Conservation (phyloP, 805 yeast genomes). For the Candida saitoana region DNA sequence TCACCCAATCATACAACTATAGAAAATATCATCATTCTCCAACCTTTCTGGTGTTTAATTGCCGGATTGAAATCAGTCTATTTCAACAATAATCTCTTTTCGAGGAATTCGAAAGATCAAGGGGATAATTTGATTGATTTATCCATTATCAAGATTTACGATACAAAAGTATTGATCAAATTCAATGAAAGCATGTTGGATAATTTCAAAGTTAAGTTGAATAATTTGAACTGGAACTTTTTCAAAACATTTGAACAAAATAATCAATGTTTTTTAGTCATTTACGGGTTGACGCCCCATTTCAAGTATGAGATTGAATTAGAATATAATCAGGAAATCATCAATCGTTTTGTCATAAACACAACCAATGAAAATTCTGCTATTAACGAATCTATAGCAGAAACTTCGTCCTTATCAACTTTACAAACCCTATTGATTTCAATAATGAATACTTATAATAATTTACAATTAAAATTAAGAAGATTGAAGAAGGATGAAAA, state of each 20-base stretch:
- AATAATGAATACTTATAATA: constrained; percentile 23
- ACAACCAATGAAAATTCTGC: constrained; percentile 22
- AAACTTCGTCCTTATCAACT: constrained; percentile 25
- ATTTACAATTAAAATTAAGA: constrained; percentile 21
- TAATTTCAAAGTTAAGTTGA: constrained; percentile 20
- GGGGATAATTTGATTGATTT: background rate
- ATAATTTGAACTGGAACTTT: constrained; percentile 32
- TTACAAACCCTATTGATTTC: constrained; percentile 31
- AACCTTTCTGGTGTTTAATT: constrained; percentile 37
- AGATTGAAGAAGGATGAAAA: constrained; percentile 37
- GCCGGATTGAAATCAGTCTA: constrained; percentile 35
- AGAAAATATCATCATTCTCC: constrained; percentile 18
- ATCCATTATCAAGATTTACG: background rate
- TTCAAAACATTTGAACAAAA: constrained; percentile 14
- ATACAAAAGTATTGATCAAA: background rate
- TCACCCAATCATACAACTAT: constrained; percentile 13
- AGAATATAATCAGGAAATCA: constrained; percentile 10
- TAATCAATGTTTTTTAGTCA: constrained; percentile 16
- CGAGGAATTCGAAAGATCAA: background rate
- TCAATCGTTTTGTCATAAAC: constrained; percentile 25
- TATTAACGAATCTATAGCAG: constrained; percentile 22
- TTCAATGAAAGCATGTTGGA: background rate
- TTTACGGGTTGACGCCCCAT: constrained; percentile 35
- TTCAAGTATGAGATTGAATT: constrained; percentile 35
- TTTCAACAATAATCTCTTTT: constrained; percentile 25